These are phyloP conservation scores for Fusarium sp. DNA, from an alignment of 2,329 filamentous ascomycete genomes.

Conservation along the genomic window DNA sequence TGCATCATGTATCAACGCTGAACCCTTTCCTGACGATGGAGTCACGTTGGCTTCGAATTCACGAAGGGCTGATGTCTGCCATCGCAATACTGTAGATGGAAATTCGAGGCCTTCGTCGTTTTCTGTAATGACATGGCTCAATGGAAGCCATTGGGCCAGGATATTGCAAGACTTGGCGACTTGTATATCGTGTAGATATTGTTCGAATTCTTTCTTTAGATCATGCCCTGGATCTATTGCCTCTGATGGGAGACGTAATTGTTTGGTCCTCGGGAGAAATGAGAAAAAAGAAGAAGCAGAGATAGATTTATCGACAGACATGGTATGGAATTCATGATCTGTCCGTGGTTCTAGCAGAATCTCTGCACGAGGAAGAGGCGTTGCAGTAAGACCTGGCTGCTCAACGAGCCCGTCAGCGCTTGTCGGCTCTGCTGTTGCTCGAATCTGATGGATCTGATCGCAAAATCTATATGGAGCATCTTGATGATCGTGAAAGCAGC, in stretches of 20 bases:
- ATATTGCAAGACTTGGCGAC: constrained; percentile 35
- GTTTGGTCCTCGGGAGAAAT: neutral
- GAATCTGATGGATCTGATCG: constrained; percentile 36
- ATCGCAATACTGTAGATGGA: constrained; percentile 29
- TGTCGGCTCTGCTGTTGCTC: constrained; percentile 12
- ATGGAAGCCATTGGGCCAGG: constrained; percentile 45
- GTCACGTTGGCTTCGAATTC: constrained; percentile 43
- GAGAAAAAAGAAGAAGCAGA: constrained; percentile 3
- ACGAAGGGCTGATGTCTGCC: constrained; percentile 39
- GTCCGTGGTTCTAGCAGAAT: constrained; percentile 17
- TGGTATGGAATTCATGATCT: neutral
- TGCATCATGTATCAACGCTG: neutral
- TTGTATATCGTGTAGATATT: constrained; percentile 34
- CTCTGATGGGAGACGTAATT: constrained; percentile 36
- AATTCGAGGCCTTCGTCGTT: constrained; percentile 46
- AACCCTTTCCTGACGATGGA: neutral
- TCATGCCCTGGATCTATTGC: constrained; percentile 40
- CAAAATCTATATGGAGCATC: constrained; percentile 43
- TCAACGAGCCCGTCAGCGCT: constrained; percentile 32
- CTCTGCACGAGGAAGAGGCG: constrained; percentile 26
- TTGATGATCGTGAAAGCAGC: constrained; percentile 43
- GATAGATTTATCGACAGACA: neutral
- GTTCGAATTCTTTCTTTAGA: constrained; percentile 33
- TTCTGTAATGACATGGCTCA: constrained; percentile 33
- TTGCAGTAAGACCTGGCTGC: constrained; percentile 32